phyloP scores from a whole-genome alignment of 1,284 basidiomycete species.

The Phellopilus nigrolimitatus region DNA sequence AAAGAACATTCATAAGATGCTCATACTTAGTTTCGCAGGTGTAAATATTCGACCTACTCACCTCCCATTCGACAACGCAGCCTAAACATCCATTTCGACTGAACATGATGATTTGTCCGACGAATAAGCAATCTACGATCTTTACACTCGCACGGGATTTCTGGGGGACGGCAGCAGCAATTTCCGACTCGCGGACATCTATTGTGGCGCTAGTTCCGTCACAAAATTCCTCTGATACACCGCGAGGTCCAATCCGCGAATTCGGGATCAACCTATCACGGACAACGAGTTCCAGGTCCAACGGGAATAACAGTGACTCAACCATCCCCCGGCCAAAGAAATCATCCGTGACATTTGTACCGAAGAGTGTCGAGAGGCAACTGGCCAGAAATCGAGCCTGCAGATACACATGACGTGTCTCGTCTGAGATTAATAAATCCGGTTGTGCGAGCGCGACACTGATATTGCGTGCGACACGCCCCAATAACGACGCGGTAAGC shows the following conservation, averaged over 20 bases:
- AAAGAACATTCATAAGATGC: too few relatives aligned
- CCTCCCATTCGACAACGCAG: slow-evolving; percentile 22
- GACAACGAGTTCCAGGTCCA: slow-evolving; percentile 11
- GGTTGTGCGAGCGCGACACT: slow-evolving; percentile 27
- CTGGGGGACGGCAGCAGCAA: not conserved
- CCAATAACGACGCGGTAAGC: slow-evolving; percentile 36
- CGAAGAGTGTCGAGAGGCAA: not conserved
- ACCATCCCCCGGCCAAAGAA: not conserved
- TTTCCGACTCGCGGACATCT: not conserved
- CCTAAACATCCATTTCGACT: not conserved
- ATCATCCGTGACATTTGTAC: not conserved
- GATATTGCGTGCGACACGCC: slow-evolving; percentile 38
- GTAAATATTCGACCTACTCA: slow-evolving; percentile 4
- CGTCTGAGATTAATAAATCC: not conserved
- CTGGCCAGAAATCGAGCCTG: slow-evolving; percentile 1
- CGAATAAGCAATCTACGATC: slow-evolving; percentile 13
- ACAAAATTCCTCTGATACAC: not conserved
- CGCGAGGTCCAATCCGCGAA: not conserved
- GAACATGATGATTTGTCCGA: slow-evolving; percentile 20
- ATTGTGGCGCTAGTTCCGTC: not conserved
- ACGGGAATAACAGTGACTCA: not conserved
- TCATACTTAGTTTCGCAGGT: too few relatives aligned
- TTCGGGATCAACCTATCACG: slow-evolving; percentile 4
- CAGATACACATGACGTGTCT: not conserved
- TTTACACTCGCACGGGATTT: not conserved